These are phyloP conservation scores for Grigorovia humatica DNA, from an alignment of 805 yeast genomes.

Conservation along the genomic window DNA sequence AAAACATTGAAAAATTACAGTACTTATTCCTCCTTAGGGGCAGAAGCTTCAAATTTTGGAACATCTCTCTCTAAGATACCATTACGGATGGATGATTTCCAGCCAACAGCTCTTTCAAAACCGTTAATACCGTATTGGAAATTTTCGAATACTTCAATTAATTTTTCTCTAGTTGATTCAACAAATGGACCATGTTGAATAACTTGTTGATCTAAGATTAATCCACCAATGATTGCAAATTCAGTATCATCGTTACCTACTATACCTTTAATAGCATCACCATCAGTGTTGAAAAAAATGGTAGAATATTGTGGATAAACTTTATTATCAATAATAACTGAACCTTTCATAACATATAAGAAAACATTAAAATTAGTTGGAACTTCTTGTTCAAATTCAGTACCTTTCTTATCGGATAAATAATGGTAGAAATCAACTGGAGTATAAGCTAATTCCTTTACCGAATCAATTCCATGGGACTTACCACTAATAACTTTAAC, in stretches of 20 bases:
- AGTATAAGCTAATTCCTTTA: slow-evolving; percentile 68
- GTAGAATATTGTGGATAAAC: slow-evolving; percentile 37
- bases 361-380: slow-evolving; percentile 57
- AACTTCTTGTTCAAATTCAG: slow-evolving; percentile 44
- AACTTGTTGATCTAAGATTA: slow-evolving; percentile 59
- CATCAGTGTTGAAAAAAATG: slow-evolving; percentile 60
- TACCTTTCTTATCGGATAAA: slow-evolving; percentile 54
- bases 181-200: slow-evolving; percentile 92
- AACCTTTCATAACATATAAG: slow-evolving; percentile 57
- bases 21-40: neutral
- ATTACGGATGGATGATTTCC: slow-evolving; percentile 37
- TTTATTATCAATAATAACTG: slow-evolving; percentile 38
- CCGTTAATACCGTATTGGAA: slow-evolving; percentile 63
- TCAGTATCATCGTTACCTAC: slow-evolving; percentile 39
- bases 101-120: slow-evolving; percentile 52
- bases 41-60: slow-evolving; percentile 5
- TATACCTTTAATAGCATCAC: slow-evolving; percentile 49
- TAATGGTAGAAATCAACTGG: slow-evolving; percentile 68
- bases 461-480: slow-evolving; percentile 64
- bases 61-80: slow-evolving; percentile 23
- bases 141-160: slow-evolving; percentile 59
- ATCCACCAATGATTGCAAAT: slow-evolving; percentile 69
- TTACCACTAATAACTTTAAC: slow-evolving; percentile 61
- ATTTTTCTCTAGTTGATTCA: slow-evolving; percentile 54
- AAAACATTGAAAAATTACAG: no score